A percentile compares a stretch with the other conserved stretches of the same genome.
These are phyloP conservation scores for Backusella sp. DNA, from an alignment of 192 early-diverging fungal genomes.

Conservation along the genomic window DNA sequence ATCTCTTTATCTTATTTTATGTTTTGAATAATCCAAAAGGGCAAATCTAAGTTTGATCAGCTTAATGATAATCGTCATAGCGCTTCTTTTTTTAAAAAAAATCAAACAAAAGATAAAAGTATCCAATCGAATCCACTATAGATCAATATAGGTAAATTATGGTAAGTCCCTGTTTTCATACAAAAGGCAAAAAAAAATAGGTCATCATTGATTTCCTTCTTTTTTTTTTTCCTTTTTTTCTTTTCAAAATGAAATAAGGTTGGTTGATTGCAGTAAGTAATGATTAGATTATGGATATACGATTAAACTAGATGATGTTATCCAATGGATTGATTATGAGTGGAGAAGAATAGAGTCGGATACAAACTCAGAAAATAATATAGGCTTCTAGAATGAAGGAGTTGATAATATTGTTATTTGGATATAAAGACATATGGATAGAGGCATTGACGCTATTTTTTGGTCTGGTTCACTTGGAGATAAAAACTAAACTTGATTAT, in stretches of 20 bases:
- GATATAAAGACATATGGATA: neutral
- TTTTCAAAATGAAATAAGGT: neutral
- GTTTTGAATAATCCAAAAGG: neutral
- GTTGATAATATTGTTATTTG: neutral
- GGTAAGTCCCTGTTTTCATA: neutral
- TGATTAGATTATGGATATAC: neutral
- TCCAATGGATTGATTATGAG: neutral
- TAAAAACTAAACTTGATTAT: neutral
- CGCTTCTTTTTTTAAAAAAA: neutral
- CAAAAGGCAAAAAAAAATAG: neutral
- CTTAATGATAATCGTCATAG: neutral
- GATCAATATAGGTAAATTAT: neutral
- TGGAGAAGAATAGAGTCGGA: neutral
- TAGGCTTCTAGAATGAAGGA: neutral
- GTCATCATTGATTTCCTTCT: neutral
- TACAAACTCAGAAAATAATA: neutral
- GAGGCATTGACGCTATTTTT: neutral
- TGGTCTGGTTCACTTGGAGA: neutral
- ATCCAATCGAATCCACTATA: neutral
- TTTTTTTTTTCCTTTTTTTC: neutral
- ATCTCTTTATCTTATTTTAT: neutral
- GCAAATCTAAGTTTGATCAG: neutral
- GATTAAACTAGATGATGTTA: neutral
- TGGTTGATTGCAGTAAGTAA: neutral
- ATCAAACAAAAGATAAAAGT: neutral